phyloP scores from a whole-genome alignment of 148 eudicot species.

The Silene uniflora region DNA sequence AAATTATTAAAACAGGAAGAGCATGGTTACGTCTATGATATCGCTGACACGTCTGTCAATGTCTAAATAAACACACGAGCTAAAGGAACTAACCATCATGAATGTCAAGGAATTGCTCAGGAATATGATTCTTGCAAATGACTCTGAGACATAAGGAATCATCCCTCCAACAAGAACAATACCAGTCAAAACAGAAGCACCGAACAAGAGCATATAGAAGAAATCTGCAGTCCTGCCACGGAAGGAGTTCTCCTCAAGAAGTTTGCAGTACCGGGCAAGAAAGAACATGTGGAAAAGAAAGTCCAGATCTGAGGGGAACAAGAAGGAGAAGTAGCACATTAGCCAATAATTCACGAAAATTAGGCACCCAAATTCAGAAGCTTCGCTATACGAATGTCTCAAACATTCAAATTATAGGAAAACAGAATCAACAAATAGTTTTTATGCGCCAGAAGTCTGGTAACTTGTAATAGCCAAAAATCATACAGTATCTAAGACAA shows the following conservation, averaged over 20 bases:
- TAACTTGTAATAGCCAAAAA: not conserved
- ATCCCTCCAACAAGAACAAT: slow-evolving; percentile 92
- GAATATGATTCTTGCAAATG: slow-evolving; percentile 89
- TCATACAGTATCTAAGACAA: not conserved
- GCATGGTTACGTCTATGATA: not conserved
- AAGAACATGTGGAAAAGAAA: slow-evolving; percentile 99
- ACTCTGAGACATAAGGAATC: slow-evolving; percentile 89
- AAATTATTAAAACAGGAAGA: slow-evolving; percentile 7
- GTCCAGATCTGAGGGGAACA: slow-evolving; percentile 63
- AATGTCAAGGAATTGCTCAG: slow-evolving; percentile 96
- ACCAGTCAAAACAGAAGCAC: slow-evolving; percentile 85
- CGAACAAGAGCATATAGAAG: slow-evolving; percentile 93
- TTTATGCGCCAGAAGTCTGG: no score
- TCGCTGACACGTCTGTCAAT: not conserved
- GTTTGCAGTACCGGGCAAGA: slow-evolving; percentile 95
- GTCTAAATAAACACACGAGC: not conserved
- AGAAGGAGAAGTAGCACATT: slow-evolving; percentile 7
- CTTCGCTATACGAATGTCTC: not conserved
- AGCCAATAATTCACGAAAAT: slow-evolving; percentile 5
- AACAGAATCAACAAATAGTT: no score
- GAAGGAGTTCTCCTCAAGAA: slow-evolving; percentile 96
- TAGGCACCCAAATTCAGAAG: not conserved
- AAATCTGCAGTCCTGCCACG: slow-evolving; percentile 96
- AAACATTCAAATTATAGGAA: no score
- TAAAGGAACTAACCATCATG: slow-evolving; percentile 74